Conservation (phyloP, 2,329 filamentous ascomycete genomes). For the Massarina eburnea region DNA sequence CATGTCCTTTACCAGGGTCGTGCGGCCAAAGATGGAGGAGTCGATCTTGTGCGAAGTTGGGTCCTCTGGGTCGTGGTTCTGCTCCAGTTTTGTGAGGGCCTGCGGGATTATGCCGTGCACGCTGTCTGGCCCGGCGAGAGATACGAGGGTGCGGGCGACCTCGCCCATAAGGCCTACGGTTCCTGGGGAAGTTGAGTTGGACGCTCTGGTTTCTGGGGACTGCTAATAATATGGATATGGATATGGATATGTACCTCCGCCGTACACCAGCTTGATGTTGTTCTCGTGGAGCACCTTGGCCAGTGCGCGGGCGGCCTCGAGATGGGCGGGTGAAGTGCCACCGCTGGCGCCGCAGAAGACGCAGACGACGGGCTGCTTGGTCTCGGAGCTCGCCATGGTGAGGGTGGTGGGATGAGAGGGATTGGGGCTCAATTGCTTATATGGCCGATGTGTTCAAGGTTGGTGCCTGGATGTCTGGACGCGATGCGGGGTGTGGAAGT, state of each 20-base stretch:
- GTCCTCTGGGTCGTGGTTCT: constrained; percentile 55
- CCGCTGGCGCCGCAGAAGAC: constrained; percentile 89
- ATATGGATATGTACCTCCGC: constrained; percentile 62
- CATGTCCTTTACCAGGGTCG: constrained; percentile 92
- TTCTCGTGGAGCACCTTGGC: constrained; percentile 72
- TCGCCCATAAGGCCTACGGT: constrained; percentile 96
- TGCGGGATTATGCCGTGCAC: constrained; percentile 95
- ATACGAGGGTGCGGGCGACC: constrained; percentile 80
- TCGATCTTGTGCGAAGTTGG: constrained; percentile 54
- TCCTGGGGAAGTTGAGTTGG: not conserved
- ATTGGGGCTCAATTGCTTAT: not conserved
- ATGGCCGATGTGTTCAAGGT: not conserved
- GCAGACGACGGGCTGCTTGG: constrained; percentile 67
- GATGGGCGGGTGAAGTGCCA: constrained; percentile 72
- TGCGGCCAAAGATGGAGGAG: constrained; percentile 71
- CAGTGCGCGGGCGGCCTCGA: constrained; percentile 76
- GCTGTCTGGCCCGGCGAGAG: constrained; percentile 73
- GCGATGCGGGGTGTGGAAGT: no score
- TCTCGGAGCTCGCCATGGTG: constrained; percentile 24
- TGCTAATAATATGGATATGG: not conserved
- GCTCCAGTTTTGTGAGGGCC: constrained; percentile 79
- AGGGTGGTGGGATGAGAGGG: not conserved
- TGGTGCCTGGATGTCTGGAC: constrained; percentile 1
- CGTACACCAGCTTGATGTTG: constrained; percentile 86
- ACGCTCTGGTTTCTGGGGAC: not conserved